Percentiles rank a stretch among this genome's conserved stretches.
Evolutionary conservation across 192 early-diverging fungal genomes (phyloP).

Genomic region (Podila horticola): DNA sequence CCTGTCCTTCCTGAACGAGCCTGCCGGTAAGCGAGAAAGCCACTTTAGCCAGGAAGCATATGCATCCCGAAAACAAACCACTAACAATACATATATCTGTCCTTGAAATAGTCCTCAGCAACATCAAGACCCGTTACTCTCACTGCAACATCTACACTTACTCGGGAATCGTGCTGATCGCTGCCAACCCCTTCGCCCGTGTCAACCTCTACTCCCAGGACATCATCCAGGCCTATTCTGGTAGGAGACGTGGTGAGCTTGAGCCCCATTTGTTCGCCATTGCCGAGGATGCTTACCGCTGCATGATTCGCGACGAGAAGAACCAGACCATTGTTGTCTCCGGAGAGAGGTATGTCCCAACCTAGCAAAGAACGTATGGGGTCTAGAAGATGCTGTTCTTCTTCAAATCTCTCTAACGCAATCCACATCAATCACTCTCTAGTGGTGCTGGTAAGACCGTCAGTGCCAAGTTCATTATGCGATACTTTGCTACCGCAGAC

Average conservation of each 20-base stretch:
- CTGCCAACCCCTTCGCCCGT: conserved; percentile 94
- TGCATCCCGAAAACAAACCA: background rate
- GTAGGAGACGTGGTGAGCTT: conserved; percentile 91
- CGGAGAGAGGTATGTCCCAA: conserved; percentile 80
- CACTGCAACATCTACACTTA: conserved; percentile 99
- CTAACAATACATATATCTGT: conserved; percentile 1
- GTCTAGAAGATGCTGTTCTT: background rate
- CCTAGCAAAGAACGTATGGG: background rate
- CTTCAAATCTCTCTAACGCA: background rate
- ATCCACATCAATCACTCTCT: conserved; percentile 15
- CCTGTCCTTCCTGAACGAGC: conserved; percentile 96
- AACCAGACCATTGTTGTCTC: conserved; percentile 99
- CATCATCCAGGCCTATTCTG: conserved; percentile 93
- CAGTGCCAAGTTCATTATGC: conserved; percentile 97
- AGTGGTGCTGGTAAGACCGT: conserved; percentile 98
- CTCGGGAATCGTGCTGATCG: conserved; percentile 98
- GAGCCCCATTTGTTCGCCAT: conserved; percentile 99
- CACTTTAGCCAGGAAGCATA: background rate
- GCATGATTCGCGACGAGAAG: conserved; percentile 90
- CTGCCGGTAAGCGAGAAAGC: conserved; percentile 56
- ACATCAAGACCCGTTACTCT: conserved; percentile 87
- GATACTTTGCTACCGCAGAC: conserved; percentile 91
- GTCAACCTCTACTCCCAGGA: conserved; percentile 93
- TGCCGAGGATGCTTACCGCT: conserved; percentile 96
- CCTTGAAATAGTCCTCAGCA: conserved; percentile 81